These are phyloP conservation scores for Monosporozyma solicola DNA, from an alignment of 805 yeast genomes.

Conservation along the genomic window DNA sequence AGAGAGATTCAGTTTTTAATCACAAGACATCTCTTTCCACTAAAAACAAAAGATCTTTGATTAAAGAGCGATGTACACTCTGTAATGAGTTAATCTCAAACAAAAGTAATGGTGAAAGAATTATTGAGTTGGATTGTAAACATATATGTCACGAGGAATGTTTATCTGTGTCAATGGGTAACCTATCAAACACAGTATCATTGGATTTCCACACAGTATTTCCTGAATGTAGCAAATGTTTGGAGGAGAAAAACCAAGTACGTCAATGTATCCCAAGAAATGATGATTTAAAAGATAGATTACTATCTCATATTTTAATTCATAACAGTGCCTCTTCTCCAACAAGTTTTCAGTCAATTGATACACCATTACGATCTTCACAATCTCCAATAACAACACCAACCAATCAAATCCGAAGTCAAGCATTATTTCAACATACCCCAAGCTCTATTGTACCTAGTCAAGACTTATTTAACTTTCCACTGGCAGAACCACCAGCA, in stretches of 20 bases:
- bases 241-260: slow-evolving; percentile 4
- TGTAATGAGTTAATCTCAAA: slow-evolving; percentile 45
- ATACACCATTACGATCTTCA: slow-evolving; percentile 1
- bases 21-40: neutral
- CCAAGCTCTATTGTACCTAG: neutral
- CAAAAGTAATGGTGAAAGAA: slow-evolving; percentile 36
- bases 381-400: slow-evolving; percentile 4
- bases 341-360: neutral
- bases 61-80: slow-evolving; percentile 28
- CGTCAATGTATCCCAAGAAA: slow-evolving; percentile 24
- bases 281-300: slow-evolving; percentile 19
- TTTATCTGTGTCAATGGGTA: slow-evolving; percentile 34
- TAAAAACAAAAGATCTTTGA: slow-evolving; percentile 19
- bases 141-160: slow-evolving; percentile 56
- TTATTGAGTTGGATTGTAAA: slow-evolving; percentile 44
- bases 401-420: neutral
- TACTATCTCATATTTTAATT: slow-evolving; percentile 21
- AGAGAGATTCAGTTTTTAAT: neutral
- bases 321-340: slow-evolving; percentile 4
- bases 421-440: neutral
- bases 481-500: slow-evolving; percentile 3
- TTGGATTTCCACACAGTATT: slow-evolving; percentile 18
- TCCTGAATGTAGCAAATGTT: slow-evolving; percentile 23
- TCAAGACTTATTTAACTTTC: neutral
- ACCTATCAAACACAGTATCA: slow-evolving; percentile 1